Percentiles rank a stretch among this genome's conserved stretches.
phyloP scores from a whole-genome alignment of 208 protist genomes.

The Acanthamoeba triangularis region DNA sequence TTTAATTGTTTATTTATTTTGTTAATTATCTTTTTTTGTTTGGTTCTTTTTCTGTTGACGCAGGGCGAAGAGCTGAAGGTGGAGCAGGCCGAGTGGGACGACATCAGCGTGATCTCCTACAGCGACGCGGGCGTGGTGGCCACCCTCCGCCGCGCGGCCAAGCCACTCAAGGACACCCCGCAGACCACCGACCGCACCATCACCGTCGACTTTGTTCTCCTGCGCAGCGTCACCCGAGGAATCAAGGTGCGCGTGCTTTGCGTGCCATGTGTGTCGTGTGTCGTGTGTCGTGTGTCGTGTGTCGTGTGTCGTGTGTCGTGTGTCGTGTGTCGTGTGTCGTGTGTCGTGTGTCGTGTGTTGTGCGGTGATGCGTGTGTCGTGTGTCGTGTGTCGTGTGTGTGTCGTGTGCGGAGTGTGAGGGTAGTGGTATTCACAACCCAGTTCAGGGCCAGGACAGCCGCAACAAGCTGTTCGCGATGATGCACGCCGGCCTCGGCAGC shows the following conservation, averaged over 20 bases:
- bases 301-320: not conserved
- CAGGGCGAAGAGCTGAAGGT: conserved; percentile 57
- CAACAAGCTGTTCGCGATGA: conserved; percentile 75
- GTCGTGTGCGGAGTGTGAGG: not conserved
- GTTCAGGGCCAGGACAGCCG: conserved; percentile 73
- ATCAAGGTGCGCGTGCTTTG: conserved; percentile 8
- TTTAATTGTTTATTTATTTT: not conserved
- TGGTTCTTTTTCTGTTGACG: not conserved
- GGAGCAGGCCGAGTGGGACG: conserved; percentile 75
- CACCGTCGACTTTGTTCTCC: conserved; percentile 59
- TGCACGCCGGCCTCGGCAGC: conserved; percentile 34
- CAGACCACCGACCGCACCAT: conserved; percentile 70
- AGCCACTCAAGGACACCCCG: conserved; percentile 46
- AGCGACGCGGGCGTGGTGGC: conserved; percentile 19
- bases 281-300: not conserved
- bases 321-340: not conserved
- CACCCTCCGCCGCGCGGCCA: not conserved
- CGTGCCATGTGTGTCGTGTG: too few relatives aligned
- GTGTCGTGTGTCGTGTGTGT: too few relatives aligned
- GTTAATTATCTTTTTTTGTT: too few relatives aligned
- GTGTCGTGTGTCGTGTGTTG: not conserved
- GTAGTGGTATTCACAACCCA: too few relatives aligned
- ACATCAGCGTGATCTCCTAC: conserved; percentile 73
- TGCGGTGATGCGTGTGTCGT: not conserved
- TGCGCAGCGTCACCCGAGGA: conserved; percentile 66